Evolutionary conservation across 2,329 filamentous ascomycete genomes (phyloP).

Genomic region (Catunica adiposa): DNA sequence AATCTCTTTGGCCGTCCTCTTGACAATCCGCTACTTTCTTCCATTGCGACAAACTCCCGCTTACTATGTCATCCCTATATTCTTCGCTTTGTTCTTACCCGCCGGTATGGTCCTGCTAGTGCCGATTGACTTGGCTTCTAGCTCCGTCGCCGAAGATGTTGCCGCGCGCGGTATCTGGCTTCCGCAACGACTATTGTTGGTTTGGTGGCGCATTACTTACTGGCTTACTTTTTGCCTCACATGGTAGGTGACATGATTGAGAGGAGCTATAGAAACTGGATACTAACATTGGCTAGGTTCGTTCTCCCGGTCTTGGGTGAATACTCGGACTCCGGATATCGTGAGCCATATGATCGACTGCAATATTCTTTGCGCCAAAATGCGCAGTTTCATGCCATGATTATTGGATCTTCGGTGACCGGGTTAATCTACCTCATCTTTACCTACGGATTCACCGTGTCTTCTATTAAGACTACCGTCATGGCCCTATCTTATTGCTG

Average conservation of each 20-base stretch:
- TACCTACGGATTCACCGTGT: conserved; percentile 55
- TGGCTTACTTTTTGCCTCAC: conserved; percentile 93
- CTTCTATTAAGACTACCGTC: conserved; percentile 62
- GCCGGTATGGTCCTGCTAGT: conserved; percentile 83
- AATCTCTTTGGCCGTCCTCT: conserved; percentile 60
- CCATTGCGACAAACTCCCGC: conserved; percentile 79
- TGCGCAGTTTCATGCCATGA: conserved; percentile 71
- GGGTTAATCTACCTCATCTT: conserved; percentile 74
- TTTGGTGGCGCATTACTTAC: conserved; percentile 89
- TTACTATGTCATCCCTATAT: conserved; percentile 81
- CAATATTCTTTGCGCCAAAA: conserved; percentile 77
- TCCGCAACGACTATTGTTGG: conserved; percentile 57
- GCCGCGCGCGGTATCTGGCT: conserved; percentile 73
- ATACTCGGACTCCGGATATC: conserved; percentile 86
- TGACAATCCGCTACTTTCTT: conserved; percentile 78
- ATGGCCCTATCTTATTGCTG: conserved; percentile 94
- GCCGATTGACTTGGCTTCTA: conserved; percentile 88
- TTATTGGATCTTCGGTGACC: conserved; percentile 51
- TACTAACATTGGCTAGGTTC: conserved; percentile 35
- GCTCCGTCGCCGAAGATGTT: conserved; percentile 53
- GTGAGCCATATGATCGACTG: conserved; percentile 65
- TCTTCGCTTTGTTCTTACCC: conserved; percentile 86
- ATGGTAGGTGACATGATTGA: conserved; percentile 41
- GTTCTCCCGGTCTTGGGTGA: conserved; percentile 87
- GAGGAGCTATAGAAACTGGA: not conserved